Conservation (phyloP, 495 filamentous ascomycete species). For the Tuber microsphaerosporum region DNA sequence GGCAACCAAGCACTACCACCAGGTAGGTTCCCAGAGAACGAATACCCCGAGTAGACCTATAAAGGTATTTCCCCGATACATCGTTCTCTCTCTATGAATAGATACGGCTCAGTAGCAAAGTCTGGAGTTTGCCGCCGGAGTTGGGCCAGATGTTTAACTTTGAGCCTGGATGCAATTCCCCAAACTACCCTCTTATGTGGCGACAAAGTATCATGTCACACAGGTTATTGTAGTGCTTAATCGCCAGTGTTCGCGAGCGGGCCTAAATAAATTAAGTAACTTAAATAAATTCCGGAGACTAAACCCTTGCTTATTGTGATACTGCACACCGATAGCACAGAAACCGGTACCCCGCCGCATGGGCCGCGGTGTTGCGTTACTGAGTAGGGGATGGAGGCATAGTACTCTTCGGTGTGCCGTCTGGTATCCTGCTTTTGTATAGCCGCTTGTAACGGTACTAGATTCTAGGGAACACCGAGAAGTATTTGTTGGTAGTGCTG, state of each 20-base stretch:
- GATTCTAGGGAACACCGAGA: no score
- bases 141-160: background rate
- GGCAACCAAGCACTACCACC: background rate
- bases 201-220: background rate
- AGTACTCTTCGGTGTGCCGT: background rate
- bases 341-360: background rate
- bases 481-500: no score
- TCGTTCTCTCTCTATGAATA: background rate
- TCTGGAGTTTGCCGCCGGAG: background rate
- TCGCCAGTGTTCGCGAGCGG: background rate
- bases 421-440: background rate
- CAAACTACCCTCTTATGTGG: background rate
- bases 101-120: background rate
- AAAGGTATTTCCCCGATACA: background rate
- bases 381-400: background rate
- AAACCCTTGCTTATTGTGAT: background rate
- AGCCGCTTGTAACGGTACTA: background rate
- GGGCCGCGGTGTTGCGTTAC: background rate
- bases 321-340: background rate
- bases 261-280: background rate
- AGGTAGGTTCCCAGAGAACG: background rate
- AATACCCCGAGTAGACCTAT: background rate
- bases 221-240: background rate
- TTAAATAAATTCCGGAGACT: background rate
- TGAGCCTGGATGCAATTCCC: background rate